Evolutionary conservation across 371 early-diverging fungal species (phyloP), one percentile per base, ranked within the genome.

Genomic region (Rhizopus arrhizus): DNA sequence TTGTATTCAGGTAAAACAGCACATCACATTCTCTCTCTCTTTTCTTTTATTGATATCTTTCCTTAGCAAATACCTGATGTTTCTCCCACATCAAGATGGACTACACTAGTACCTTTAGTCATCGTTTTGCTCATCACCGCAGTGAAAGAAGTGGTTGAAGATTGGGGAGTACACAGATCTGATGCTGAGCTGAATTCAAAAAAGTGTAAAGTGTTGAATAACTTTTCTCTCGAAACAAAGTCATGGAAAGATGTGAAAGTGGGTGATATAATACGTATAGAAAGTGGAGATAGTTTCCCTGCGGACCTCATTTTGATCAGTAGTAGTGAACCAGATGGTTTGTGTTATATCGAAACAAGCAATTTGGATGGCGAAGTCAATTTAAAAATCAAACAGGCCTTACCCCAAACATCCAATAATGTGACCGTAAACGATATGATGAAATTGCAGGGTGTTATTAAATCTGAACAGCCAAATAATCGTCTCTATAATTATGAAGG

Each of bases 351-450:
- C 42, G 97, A 98, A 67, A 97, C 99, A 32, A 92, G 91, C 62
- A 96, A 95, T 75, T 75, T 98, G 64, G 96, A 98, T 73, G 99
- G 90, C 49, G 98, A 98, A 73, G 92, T 92, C 32, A 96, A 96
- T 74, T 74, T 97, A 40, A 97, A 96, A 70, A 88, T 94, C 51
- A 92, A 92, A 66, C 95, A 95, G 72, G 92, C 89, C 2, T 54
- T 87, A 7, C 81, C 84, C 3, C 89, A 91, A 66, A 94, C 95
- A 2, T 82, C 89, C 1, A 60, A 71, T 13, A 59, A 86, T 36
- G 56, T 89, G n/a, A 83, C 86, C 6, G 86, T 91, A 4, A 64
- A 65, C 3, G 78, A 85, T 15, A 70, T 88, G 13, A 68, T 77
- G 5, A 62, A 61, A 0, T 64, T 94, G n/a, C 61, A 74, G n/a